These are phyloP conservation scores for Gremmenia infestans DNA, from an alignment of 2,329 filamentous ascomycete genomes.

Conservation along the genomic window DNA sequence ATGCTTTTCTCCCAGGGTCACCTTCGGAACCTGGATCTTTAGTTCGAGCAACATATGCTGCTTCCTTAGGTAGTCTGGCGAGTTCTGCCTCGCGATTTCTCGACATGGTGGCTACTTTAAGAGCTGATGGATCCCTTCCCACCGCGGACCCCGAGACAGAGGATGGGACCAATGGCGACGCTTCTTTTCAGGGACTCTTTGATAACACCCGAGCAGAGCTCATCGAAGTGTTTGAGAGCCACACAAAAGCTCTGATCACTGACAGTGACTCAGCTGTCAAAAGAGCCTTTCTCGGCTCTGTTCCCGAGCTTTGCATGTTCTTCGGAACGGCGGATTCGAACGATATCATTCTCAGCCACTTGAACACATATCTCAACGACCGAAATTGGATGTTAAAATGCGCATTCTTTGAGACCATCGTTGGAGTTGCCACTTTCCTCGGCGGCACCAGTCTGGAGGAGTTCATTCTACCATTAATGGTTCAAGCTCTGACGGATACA, in stretches of 20 bases:
- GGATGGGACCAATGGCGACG: slow-evolving; percentile 59
- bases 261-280: slow-evolving; percentile 82
- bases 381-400: slow-evolving; percentile 95
- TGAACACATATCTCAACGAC: slow-evolving; percentile 97
- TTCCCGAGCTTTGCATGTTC: slow-evolving; percentile 89
- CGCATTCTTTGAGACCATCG: slow-evolving; percentile 92
- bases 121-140: slow-evolving; percentile 76
- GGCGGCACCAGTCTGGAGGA: slow-evolving; percentile 87
- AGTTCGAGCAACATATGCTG: slow-evolving; percentile 86
- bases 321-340: slow-evolving; percentile 89
- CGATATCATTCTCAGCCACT: slow-evolving; percentile 90
- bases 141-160: slow-evolving; percentile 76
- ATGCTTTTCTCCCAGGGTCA: slow-evolving; percentile 50
- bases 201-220: slow-evolving; percentile 83
- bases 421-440: slow-evolving; percentile 86
- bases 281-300: slow-evolving; percentile 84
- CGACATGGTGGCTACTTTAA: slow-evolving; percentile 83
- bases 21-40: slow-evolving; percentile 57
- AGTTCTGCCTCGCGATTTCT: slow-evolving; percentile 80
- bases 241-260: slow-evolving; percentile 85
- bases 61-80: slow-evolving; percentile 83
- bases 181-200: slow-evolving; percentile 76
- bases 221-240: slow-evolving; percentile 75
- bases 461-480: slow-evolving; percentile 92
- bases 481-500: slow-evolving; percentile 86